Evolutionary conservation across 1,284 basidiomycete genomes (phyloP), one percentile per base, ranked within the genome.

Genomic region (Puccinia sorghi): DNA sequence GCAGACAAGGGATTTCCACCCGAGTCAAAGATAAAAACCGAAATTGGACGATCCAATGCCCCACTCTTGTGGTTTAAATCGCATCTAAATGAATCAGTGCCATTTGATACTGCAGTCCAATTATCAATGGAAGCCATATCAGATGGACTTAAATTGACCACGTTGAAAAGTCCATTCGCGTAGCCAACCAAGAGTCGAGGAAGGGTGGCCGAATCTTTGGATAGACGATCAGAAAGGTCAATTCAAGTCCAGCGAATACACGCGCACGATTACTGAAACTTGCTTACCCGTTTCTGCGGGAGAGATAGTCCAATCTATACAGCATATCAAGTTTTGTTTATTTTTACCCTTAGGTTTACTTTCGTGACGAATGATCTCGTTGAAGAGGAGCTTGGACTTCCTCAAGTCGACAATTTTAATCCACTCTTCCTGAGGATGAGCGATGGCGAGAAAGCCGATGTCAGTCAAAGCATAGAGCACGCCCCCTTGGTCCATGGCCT

Each of bases 51-150:
- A 41, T 72, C 54, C 9, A 15, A 12, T 3, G 70, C n/a, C 37
- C 25, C 15, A 22, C 48, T 63, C 46, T 77, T 67, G 54, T 69
- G 48, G 37, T 37, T 20, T 43, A 41, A 27, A 27, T 77, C 75
- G 37, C 27, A 54, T 59, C 39, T 54, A 27, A 77, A 54, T 25
- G 41, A 56, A 57, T 77, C 75, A 48, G 39, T 22, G 13, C 50
- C 25, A n/a, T 25, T 57, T 6, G 50, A 25, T 20, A 54, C 41
- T 48, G 75, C 76, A 41, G 12, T 71, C 76, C 76, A 79, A 79
- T 59, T 72, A 43, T 79, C 76, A 41, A 79, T 72, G 8, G 70
- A 72, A 39, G 39, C 70, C 76, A 71, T 61, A 63, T 79, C 54
- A 50, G 76, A 63, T 11, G 66, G 75, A 32, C 22, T 61, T 46